Base-by-base conservation (phyloP, 176 grass and related monocot genomes). In the Carex cristatella region DNA sequence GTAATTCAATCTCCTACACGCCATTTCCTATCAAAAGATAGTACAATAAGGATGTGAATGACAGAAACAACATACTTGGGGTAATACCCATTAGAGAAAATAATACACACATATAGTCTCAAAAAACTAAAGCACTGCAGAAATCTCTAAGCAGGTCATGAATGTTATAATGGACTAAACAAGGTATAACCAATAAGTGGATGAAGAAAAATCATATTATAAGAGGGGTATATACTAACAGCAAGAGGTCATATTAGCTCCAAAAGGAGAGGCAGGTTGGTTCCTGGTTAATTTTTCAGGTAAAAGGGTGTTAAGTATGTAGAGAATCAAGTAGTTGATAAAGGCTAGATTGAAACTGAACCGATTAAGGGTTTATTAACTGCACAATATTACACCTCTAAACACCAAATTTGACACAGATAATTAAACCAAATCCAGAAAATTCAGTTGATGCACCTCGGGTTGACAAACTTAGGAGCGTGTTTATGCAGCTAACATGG, bases 21-120 rank as follows among this genome's bases (percentile, higher is more conserved):
- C 68, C 65, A 16, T 55, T 56, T 88, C 88, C 92, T 83, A 67
- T 40, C 15, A 83, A 83, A 67, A 67, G 81, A 67, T 6, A 11
- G 8, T 32, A n/a, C 13, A 67, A 68, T 55, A 69, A 56, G 4
- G 46, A 53, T 68, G 9, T 83, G 46, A 37, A 77, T 8, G 9
- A 51, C 11, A 78, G 10, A 53, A 53, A 74, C 40, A 74, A 42
- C 19, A 74, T 49, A 74, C 10, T 28, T 28, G 18, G 10, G 44
- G 42, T 42, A 51, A 23, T 27, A 51, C 70, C 48, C 10, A 77
- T 0, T 57, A 55, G 11, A 77, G 73, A 76, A 77, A 77, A 23
- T 12, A 55, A 76, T 15, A 12, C 19, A 31, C 18, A 49, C 4
- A 51, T 8, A 73, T n/a, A 12, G 3, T 51, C 18, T 11, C n/a